phyloP scores from a whole-genome alignment of 2,329 filamentous ascomycete genomes.

The Trichoderma atrobrunneum region DNA sequence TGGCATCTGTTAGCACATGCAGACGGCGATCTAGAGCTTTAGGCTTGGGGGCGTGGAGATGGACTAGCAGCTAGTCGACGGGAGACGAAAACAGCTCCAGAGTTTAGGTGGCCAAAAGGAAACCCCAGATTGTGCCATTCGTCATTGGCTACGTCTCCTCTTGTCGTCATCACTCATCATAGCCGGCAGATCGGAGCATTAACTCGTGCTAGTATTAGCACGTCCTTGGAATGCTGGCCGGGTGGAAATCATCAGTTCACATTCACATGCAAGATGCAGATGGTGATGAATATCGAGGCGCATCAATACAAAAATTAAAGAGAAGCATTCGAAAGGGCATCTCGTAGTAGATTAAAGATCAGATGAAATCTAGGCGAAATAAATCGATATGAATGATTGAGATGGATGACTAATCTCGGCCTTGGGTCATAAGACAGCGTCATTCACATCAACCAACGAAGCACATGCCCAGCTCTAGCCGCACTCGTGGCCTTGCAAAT shows the following conservation, averaged over 20 bases:
- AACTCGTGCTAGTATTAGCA: not conserved
- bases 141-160: not conserved
- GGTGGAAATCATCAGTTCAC: not conserved
- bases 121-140: not conserved
- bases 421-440: conserved; percentile 10
- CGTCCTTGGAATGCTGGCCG: not conserved
- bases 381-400: not conserved
- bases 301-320: not conserved
- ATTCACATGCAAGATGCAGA: not conserved
- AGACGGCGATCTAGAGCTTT: not conserved
- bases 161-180: conserved; percentile 18
- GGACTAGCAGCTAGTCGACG: not conserved
- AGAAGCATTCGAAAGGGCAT: not conserved
- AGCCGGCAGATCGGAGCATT: not conserved
- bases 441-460: not conserved
- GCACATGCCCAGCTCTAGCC: not conserved
- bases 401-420: not conserved
- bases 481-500: not conserved
- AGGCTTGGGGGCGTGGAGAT: not conserved
- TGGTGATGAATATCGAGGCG: not conserved
- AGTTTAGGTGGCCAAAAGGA: not conserved
- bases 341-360: not conserved
- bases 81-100: not conserved
- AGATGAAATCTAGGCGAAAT: not conserved
- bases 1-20: not conserved